phyloP scores from a whole-genome alignment of 371 early-diverging fungal species.

The Mortierella sp. region DNA sequence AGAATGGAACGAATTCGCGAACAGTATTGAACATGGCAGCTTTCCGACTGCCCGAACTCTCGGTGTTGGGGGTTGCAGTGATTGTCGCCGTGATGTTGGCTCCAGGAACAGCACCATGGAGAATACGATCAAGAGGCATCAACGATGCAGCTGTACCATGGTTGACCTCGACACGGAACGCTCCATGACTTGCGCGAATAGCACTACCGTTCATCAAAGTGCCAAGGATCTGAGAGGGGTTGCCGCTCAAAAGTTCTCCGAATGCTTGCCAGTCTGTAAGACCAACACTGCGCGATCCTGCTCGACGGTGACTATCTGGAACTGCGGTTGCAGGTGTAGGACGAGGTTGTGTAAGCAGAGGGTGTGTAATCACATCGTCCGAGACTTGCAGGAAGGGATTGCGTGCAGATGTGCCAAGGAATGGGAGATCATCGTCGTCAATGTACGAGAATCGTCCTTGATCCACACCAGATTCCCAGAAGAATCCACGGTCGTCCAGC shows the following conservation, averaged over 20 bases:
- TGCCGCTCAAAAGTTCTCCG: conserved; percentile 77
- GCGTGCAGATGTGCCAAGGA: conserved; percentile 43
- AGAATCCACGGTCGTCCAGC: conserved; percentile 49
- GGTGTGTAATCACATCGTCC: conserved; percentile 76
- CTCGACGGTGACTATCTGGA: conserved; percentile 30
- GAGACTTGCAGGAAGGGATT: conserved; percentile 33
- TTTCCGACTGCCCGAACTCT: conserved; percentile 9
- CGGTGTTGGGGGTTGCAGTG: conserved; percentile 20
- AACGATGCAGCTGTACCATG: conserved; percentile 54
- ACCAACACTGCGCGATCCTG: conserved; percentile 36
- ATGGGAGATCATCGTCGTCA: conserved; percentile 45
- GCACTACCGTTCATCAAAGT: conserved; percentile 66
- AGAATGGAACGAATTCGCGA: conserved; percentile 78
- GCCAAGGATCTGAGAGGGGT: conserved; percentile 74
- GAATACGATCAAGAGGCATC: conserved; percentile 50
- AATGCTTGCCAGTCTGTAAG: conserved; percentile 69
- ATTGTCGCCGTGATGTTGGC: conserved; percentile 13
- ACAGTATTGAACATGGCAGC: conserved; percentile 63
- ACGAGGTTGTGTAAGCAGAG: conserved; percentile 68
- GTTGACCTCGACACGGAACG: conserved; percentile 67
- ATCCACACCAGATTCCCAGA: conserved; percentile 33
- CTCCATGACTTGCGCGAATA: conserved; percentile 55
- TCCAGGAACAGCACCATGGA: conserved; percentile 9
- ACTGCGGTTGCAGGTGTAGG: conserved; percentile 35
- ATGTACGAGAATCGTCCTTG: conserved; percentile 49